Base-by-base conservation (phyloP, 805 yeast species). In the Saccharomycopsis sp. region DNA sequence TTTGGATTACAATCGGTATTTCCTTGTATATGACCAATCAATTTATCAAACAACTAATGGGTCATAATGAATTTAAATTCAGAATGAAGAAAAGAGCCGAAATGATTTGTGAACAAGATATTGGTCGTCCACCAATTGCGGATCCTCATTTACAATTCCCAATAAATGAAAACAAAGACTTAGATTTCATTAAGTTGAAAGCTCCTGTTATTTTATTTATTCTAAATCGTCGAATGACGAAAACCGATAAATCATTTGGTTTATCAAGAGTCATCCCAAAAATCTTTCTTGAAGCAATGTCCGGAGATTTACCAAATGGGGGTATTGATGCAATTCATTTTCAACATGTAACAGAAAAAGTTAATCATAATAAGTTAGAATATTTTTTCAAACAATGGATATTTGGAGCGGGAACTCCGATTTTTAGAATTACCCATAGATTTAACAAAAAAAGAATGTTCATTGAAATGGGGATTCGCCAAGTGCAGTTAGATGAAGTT, bases 391-490 rank as follows among this genome's bases (percentile, higher is more conserved):
- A 76, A 50, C 95, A 94, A 56, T 92, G 99, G 99, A 82, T 92
- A 2, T 76, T 67, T 58, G 85, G 92, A 2, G 66, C 82, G 1
- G 97, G 97, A 3, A 82, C 82, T 17, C 99, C 99, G 1, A 70
- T 79, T 2, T 84, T 92, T 55, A 67, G 87, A 44, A 80, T 92
- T 8, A 82, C 95, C 0, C 99, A 92, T 56, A 70, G 86, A 41
- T 92, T 92, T 62, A 92, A 92, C 62, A 87, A 86, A 55, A 92
- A 92, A 58, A 69, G 96, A 51, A 84, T 88, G 76, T 78, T 89
- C 52, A 78, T 92, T 39, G 99, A 92, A 55, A 83, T 92, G 85
- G 86, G 86, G 26, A 87, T 92, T 29, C 69, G 95, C 39, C 99
- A 92, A 56, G 82, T 81, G 5, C 97, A 92, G 56, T 68, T 67